A percentile compares a stretch with the other conserved stretches of the same genome.
phyloP scores from a whole-genome alignment of 73 alveolate species.

The Tetrahymena borealis region DNA sequence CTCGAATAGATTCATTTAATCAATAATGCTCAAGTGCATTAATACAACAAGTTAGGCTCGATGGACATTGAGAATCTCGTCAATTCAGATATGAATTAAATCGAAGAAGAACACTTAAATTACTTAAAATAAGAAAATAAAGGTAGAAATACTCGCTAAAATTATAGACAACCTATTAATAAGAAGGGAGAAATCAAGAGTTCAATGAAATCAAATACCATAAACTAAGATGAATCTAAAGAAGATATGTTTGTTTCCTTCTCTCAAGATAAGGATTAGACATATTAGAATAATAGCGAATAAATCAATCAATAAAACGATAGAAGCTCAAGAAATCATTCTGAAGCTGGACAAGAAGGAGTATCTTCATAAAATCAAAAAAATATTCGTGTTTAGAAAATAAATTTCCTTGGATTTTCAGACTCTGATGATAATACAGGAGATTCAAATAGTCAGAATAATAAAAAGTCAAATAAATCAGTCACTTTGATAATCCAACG shows the following conservation, averaged over 20 bases:
- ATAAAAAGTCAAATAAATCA: background rate
- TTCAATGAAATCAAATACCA: background rate
- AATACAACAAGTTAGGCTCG: too few species aligned
- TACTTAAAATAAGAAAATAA: background rate
- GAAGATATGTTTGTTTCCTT: background rate
- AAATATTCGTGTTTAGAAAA: background rate
- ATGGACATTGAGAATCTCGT: background rate
- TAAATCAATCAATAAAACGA: background rate
- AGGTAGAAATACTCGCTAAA: background rate
- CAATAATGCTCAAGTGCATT: background rate
- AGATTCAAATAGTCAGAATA: background rate
- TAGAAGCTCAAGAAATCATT: background rate
- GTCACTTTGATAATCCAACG: background rate
- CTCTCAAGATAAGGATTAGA: background rate
- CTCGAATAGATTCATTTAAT: background rate
- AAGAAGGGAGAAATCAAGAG: background rate
- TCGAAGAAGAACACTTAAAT: background rate
- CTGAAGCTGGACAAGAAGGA: background rate
- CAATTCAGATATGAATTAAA: background rate
- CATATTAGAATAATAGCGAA: background rate
- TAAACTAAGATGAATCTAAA: background rate
- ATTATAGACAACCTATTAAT: background rate
- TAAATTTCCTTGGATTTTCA: background rate
- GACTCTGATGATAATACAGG: background rate
- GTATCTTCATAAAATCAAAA: background rate